Base-by-base conservation (phyloP, 768 basidiomycete genomes). In the Peribolospora baueri region DNA sequence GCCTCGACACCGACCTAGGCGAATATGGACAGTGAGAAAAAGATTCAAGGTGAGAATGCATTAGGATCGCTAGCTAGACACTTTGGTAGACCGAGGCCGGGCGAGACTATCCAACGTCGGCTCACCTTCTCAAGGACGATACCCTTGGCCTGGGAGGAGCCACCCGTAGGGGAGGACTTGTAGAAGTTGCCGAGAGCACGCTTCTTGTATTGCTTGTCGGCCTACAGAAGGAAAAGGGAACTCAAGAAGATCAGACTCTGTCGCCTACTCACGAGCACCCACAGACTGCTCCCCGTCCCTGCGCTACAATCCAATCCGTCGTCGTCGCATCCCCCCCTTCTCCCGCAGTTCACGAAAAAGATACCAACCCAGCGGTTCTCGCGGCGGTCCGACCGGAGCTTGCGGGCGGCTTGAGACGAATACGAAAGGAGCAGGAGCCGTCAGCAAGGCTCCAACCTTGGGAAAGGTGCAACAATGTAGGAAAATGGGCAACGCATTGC, bases 141-240 rank as follows among this genome's bases (percentile, higher is more conserved):
- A 62, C 93, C 93, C 76, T 98, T 98, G 63, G 93, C 93, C 71
- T 98, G 93, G 62, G 93, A 97, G 56, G 88, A 90, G 62, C 93
- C 93, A 73, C 88, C 93, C 59, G 93, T 97, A 50, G 93, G 93
- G 41, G 91, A 97, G 66, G 93, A 97, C 76, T 91, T 93, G 82
- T 90, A 98, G 68, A 93, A 79, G 74, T 97, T 98, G 58, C 93
- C 93, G 57, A 98, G 80, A 56, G 93, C 93, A 67, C 93, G 84
- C 73, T 97, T 98, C 80, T 97, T 98, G 75, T 97, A 98, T 48
- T 80, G 73, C 72, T 91, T 91, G 73, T 97, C 90, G 73, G 91
- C 91, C 86, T 91, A 57, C 37, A 47, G n/a, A 7, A 43, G 54
- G 56, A 59, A 52, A 50, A 14, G 14, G 7, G n/a, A 51, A 50